A percentile compares a stretch with the other conserved stretches of the same genome.
These are phyloP conservation scores for Beauveria pseudobassiana DNA, from an alignment of 2,329 filamentous ascomycete genomes.

Conservation along the genomic window DNA sequence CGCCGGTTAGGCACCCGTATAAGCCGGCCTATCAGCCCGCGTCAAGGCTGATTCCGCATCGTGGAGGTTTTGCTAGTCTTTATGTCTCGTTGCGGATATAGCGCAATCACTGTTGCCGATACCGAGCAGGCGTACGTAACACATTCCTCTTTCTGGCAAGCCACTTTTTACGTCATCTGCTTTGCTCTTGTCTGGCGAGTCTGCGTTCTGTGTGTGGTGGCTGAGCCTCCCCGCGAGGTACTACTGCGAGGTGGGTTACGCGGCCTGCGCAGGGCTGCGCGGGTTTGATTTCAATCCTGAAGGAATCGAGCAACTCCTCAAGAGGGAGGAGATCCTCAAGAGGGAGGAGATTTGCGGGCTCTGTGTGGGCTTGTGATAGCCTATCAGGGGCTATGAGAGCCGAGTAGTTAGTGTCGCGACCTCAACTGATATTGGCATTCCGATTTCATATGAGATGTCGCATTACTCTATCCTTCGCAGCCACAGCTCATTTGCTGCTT, in stretches of 20 bases:
- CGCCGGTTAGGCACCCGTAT: neutral
- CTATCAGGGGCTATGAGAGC: too few species aligned
- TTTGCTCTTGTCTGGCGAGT: neutral
- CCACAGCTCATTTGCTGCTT: too few species aligned
- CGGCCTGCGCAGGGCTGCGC: neutral
- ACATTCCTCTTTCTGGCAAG: neutral
- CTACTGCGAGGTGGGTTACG: neutral
- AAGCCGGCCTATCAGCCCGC: neutral
- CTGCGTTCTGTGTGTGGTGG: too few species aligned
- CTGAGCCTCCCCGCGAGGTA: neutral
- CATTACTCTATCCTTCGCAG: too few species aligned
- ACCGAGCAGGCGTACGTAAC: neutral
- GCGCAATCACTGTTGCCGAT: neutral
- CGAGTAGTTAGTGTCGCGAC: too few species aligned
- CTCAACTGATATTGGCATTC: too few species aligned
- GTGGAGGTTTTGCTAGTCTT: neutral
- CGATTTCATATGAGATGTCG: too few species aligned
- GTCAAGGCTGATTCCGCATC: neutral
- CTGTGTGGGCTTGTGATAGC: too few species aligned
- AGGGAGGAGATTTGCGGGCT: too few species aligned
- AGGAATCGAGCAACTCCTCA: too few species aligned
- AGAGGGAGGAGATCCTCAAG: too few species aligned
- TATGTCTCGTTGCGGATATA: neutral
- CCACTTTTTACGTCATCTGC: neutral
- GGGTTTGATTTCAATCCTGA: too few species aligned